phyloP scores from a whole-genome alignment of 108 stramenopile genomes.

The Nannochloropsis oceanica region DNA sequence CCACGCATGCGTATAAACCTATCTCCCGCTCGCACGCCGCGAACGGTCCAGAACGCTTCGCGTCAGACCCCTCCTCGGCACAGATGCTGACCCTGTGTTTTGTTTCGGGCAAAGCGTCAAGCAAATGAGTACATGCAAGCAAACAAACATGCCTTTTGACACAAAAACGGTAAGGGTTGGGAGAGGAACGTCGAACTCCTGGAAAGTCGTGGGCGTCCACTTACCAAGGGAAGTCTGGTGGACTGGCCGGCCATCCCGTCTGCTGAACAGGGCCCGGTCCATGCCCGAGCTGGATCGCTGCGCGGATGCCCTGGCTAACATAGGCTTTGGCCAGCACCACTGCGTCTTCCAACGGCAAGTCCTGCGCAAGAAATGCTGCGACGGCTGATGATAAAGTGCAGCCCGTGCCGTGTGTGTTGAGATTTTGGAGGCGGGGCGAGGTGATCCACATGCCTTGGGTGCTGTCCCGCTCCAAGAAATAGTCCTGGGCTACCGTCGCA shows the following conservation, averaged over 20 bases:
- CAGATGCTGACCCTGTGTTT: not conserved
- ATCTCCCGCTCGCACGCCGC: not conserved
- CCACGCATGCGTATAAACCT: not conserved
- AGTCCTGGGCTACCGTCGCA: not conserved
- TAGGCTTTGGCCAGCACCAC: constrained; percentile 24
- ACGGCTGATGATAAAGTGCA: constrained; percentile 75
- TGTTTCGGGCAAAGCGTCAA: too few species aligned
- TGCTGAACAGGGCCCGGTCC: constrained; percentile 32
- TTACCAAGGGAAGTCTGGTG: not conserved
- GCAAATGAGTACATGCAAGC: too few species aligned
- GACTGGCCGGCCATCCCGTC: constrained; percentile 17
- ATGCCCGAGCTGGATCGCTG: constrained; percentile 5
- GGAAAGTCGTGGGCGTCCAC: not conserved
- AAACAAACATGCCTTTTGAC: too few species aligned
- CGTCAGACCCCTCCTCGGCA: not conserved
- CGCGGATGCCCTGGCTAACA: constrained; percentile 18
- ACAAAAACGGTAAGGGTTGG: too few species aligned
- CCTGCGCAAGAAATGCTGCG: constrained; percentile 51
- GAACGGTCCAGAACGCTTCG: not conserved
- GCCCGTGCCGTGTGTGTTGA: constrained; percentile 42
- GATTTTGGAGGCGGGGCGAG: not conserved
- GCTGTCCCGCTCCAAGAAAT: not conserved
- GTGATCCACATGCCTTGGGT: constrained; percentile 5
- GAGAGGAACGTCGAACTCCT: too few species aligned
- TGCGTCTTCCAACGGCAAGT: not conserved